Evolutionary conservation across 768 basidiomycete genomes (phyloP), one percentile per base, ranked within the genome.

Genomic region (Clitopilus passeckerianus): DNA sequence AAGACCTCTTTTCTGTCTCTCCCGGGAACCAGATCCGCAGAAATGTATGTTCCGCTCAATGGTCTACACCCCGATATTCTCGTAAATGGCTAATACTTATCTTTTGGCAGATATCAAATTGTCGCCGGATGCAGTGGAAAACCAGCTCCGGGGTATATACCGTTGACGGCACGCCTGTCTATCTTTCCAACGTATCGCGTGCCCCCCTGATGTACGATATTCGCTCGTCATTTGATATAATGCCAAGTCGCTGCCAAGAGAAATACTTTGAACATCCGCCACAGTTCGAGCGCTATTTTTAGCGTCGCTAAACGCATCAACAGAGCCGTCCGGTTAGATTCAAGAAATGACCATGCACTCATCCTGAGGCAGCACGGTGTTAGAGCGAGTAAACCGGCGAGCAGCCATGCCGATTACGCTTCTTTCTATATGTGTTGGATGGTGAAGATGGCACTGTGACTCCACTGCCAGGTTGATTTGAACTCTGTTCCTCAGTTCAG

Each of bases 121-220:
- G 71, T 82, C 87, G 0, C 74, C 86, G 0, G 89, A 91, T 27
- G 87, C 87, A 53, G 89, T 93, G 20, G 90, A 92, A 65, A 70
- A 74, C 6, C 84, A 88, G 64, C 82, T 91, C 59, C 80, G 84
- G 64, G 79, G 76, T 34, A 84, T 91, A 57, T 92, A 86, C 71
- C 66, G 69, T 64, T 74, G 66, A 67, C 54, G 24, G 27, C n/a
- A 53, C 27, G 15, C 16, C 24, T n/a, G 7, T 34, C 23, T 34
- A 37, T 55, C 16, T 12, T 16, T 50, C 18, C 46, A 50, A 50
- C 5, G 46, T 9, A 20, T 50, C 46, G 46, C 46, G 46, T 50
- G 46, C 46, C 5, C 46, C n/a, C 10, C 46, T 18, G 27, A 30
- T 50, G 12, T 50, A 50, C 22, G 46, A 50, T 41, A 41, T 41